Conservation (phyloP, 129 eudicot genomes). For the Chrysanthemum lavandulifolium region DNA sequence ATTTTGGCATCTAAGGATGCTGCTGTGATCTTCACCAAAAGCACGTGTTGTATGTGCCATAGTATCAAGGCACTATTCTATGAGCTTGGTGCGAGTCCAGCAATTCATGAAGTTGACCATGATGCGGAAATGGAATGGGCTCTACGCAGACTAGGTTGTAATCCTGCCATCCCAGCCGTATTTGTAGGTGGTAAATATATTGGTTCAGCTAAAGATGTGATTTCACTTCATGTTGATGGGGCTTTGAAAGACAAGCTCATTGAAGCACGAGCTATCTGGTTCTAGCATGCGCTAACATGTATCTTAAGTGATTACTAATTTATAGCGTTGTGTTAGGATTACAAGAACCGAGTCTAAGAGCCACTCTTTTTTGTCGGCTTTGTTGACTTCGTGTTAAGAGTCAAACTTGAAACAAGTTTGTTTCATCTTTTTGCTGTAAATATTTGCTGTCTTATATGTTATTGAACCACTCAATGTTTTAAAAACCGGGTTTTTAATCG, state of each 20-base stretch:
- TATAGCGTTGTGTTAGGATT: slow-evolving; percentile 14
- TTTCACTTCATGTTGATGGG: slow-evolving; percentile 76
- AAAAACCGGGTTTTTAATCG: no score
- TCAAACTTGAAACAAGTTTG: background rate
- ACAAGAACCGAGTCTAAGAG: slow-evolving; percentile 22
- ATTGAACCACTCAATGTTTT: background rate
- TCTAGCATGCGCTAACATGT: slow-evolving; percentile 29
- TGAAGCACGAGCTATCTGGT: slow-evolving; percentile 74
- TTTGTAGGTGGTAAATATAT: slow-evolving; percentile 73
- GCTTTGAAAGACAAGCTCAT: slow-evolving; percentile 62
- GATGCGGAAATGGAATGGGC: slow-evolving; percentile 77
- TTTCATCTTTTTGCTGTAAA: slow-evolving; percentile 1
- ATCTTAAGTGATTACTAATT: slow-evolving; percentile 8
- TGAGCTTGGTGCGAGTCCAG: slow-evolving; percentile 91
- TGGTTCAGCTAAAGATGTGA: slow-evolving; percentile 68
- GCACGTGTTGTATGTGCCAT: slow-evolving; percentile 88
- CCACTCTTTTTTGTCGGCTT: slow-evolving; percentile 26
- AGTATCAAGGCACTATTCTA: slow-evolving; percentile 80
- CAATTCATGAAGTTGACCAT: slow-evolving; percentile 73
- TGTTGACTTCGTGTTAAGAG: slow-evolving; percentile 20
- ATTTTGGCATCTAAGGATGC: slow-evolving; percentile 75
- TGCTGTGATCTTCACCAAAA: slow-evolving; percentile 83
- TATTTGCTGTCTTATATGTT: background rate
- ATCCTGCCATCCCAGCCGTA: slow-evolving; percentile 71
- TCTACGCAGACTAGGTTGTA: slow-evolving; percentile 56